Evolutionary conservation across 805 yeast species (phyloP).

Genomic region (Yarrowia phangngaensis): DNA sequence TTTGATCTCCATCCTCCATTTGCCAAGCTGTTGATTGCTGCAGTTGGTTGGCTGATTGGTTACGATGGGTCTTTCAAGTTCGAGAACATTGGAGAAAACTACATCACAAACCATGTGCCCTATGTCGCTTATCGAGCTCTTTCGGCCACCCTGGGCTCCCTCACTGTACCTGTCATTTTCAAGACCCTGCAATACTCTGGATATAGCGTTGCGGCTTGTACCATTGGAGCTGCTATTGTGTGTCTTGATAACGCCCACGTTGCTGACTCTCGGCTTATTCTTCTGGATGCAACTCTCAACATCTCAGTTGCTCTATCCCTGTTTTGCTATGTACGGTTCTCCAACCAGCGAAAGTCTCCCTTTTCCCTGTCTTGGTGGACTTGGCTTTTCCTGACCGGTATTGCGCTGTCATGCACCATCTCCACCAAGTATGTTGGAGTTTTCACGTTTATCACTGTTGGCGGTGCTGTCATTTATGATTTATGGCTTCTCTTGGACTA

Average conservation of each 20-base stretch:
- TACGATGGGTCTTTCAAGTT: slow-evolving; percentile 91
- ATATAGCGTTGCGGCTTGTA: slow-evolving; percentile 71
- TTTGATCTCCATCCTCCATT: slow-evolving; percentile 98
- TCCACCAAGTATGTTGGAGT: slow-evolving; percentile 96
- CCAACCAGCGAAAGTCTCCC: slow-evolving; percentile 61
- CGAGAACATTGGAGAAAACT: slow-evolving; percentile 81
- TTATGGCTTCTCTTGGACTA: slow-evolving; percentile 83
- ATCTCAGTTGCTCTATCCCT: slow-evolving; percentile 78
- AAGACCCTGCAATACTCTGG: slow-evolving; percentile 80
- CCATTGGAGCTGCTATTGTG: slow-evolving; percentile 70
- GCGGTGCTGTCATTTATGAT: slow-evolving; percentile 78
- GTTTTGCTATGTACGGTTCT: slow-evolving; percentile 73
- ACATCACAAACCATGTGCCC: slow-evolving; percentile 75
- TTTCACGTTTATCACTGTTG: slow-evolving; percentile 83
- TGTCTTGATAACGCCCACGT: slow-evolving; percentile 88
- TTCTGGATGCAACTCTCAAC: slow-evolving; percentile 85
- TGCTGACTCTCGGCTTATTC: slow-evolving; percentile 82
- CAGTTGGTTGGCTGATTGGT: slow-evolving; percentile 83
- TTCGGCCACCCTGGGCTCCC: slow-evolving; percentile 74
- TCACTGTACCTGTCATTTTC: slow-evolving; percentile 80
- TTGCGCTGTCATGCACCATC: slow-evolving; percentile 82
- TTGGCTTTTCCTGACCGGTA: slow-evolving; percentile 83
- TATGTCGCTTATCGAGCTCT: slow-evolving; percentile 77
- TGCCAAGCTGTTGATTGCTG: slow-evolving; percentile 87
- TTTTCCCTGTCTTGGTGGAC: slow-evolving; percentile 75